Evolutionary conservation across 768 basidiomycete genomes (phyloP), one percentile per base, ranked within the genome.

Genomic region (Rickenella mellea): DNA sequence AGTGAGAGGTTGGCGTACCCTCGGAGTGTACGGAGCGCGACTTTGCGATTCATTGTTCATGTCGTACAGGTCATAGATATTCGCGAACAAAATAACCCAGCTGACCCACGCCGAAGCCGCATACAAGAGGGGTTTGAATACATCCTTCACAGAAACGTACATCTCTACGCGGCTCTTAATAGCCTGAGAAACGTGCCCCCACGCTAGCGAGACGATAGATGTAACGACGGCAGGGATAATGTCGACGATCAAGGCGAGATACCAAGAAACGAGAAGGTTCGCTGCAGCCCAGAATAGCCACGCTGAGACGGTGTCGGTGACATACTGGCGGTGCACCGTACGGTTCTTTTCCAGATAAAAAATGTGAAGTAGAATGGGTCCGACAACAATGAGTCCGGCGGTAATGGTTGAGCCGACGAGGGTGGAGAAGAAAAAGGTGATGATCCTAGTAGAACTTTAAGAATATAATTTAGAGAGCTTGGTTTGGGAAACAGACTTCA

Each of bases 221-320:
- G 68, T 73, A 39, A 67, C 50, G 39, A 80, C 37, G 31, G 69
- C 63, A 9, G 85, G 84, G 40, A 84, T 59, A 41, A 87, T 59
- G 55, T 87, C 81, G 50, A 86, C 64, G 45, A 81, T 61, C 62
- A 84, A 64, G 15, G 80, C 86, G 26, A 89, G 75, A 47, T 69
- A 80, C 85, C 85, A 89, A 2, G 84, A 86, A 40, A 86, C 69
- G 44, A 83, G 63, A 40, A 87, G 63, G 56, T 89, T 87, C 28
- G 80, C 72, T 4, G 84, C 86, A 6, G 74, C 76, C 83, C 85
- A 89, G 59, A 83, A 84, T 2, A 87, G 65, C 85, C 85, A 89
- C 3, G 82, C 80, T 55, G 81, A 67, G 33, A 82, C 57, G 55
- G 81, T 87, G 47, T 78, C 70, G 41, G 70, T 71, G 47, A 85